Evolutionary conservation across 2,329 filamentous ascomycete genomes (phyloP).

Genomic region (Tricladium varicosporioides): DNA sequence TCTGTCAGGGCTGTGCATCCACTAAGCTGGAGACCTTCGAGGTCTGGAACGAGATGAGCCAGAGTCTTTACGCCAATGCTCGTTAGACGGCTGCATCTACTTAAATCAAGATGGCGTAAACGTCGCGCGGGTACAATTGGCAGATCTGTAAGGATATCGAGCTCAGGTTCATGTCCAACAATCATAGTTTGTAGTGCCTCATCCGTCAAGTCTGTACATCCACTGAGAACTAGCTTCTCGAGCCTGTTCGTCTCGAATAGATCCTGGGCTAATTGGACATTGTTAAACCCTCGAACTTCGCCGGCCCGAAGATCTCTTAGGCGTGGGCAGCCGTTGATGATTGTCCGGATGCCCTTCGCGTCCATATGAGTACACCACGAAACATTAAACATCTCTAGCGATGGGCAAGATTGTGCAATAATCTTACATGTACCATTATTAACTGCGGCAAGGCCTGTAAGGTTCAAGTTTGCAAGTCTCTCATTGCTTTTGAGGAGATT

Average conservation of each 20-base stretch:
- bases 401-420: constrained; percentile 75
- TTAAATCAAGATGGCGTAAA: constrained; percentile 82
- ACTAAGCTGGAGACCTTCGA: constrained; percentile 81
- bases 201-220: constrained; percentile 77
- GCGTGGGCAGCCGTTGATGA: constrained; percentile 70
- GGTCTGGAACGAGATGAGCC: constrained; percentile 69
- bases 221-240: constrained; percentile 77
- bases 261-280: constrained; percentile 66
- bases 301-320: constrained; percentile 79
- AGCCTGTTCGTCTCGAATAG: constrained; percentile 80
- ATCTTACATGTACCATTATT: constrained; percentile 85
- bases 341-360: constrained; percentile 67
- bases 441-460: constrained; percentile 76
- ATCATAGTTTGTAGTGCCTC: constrained; percentile 71
- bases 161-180: constrained; percentile 71
- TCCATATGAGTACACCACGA: constrained; percentile 92
- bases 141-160: constrained; percentile 76
- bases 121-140: constrained; percentile 75
- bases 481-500: constrained; percentile 73
- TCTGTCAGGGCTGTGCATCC: constrained; percentile 76
- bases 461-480: constrained; percentile 77
- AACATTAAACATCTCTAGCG: constrained; percentile 81
- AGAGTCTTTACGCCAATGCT: constrained; percentile 69
- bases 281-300: constrained; percentile 78
- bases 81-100: constrained; percentile 73